Evolutionary conservation across 2,329 filamentous ascomycete species (phyloP).

Genomic region (Ceratocystis cacaofunesta): DNA sequence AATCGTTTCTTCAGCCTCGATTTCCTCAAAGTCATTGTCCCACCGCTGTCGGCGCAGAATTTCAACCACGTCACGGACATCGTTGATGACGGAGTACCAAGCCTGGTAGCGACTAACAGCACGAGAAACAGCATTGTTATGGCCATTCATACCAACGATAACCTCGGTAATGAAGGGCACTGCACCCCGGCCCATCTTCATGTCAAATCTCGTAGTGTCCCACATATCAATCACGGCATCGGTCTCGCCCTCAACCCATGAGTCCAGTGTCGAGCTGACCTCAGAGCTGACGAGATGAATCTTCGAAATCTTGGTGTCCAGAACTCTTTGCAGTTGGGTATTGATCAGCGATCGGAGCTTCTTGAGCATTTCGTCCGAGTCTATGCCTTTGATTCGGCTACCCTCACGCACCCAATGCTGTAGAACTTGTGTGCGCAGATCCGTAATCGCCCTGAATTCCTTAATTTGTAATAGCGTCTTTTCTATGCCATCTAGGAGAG

Average conservation of each 20-base stretch:
- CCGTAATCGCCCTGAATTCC: constrained; percentile 54
- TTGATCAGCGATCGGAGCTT: constrained; percentile 56
- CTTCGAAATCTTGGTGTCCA: constrained; percentile 48
- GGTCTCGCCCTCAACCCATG: constrained; percentile 42
- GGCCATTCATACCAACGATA: constrained; percentile 54
- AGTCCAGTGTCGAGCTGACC: constrained; percentile 44
- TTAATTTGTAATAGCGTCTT: constrained; percentile 42
- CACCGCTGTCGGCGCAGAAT: constrained; percentile 53
- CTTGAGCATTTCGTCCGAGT: constrained; percentile 53
- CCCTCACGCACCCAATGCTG: constrained; percentile 62
- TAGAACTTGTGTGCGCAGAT: constrained; percentile 53
- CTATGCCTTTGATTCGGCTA: constrained; percentile 47
- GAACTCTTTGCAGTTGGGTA: constrained; percentile 45
- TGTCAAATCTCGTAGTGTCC: constrained; percentile 42
- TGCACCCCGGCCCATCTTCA: constrained; percentile 51
- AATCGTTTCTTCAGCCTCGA: constrained; percentile 58
- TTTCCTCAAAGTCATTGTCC: constrained; percentile 60
- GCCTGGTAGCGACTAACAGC: constrained; percentile 49
- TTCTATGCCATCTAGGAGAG: constrained; percentile 46
- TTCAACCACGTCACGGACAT: constrained; percentile 47
- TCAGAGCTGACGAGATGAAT: constrained; percentile 51
- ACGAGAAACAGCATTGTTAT: constrained; percentile 48
- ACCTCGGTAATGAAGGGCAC: constrained; percentile 54
- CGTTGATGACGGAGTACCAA: constrained; percentile 62
- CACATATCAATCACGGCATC: constrained; percentile 46